Percentiles rank a stretch among this genome's conserved stretches.
phyloP scores from a whole-genome alignment of 176 grass and related monocot species.

The Juncus effusus region DNA sequence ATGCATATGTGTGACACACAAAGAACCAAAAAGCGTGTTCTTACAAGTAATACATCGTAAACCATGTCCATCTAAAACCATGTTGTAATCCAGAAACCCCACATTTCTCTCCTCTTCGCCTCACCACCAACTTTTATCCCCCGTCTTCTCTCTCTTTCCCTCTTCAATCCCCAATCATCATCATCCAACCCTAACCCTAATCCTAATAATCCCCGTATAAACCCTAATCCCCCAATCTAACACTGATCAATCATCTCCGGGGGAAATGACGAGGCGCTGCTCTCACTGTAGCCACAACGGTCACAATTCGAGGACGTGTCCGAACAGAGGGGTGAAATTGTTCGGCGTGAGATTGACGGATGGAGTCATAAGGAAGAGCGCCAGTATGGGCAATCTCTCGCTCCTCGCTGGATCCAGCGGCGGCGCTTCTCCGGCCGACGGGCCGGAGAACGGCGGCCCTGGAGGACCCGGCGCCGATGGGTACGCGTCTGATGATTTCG shows the following conservation, averaged over 20 bases:
- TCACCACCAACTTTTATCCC: constrained; percentile 13
- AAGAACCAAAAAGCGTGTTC: background rate
- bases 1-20: background rate
- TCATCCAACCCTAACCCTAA: constrained; percentile 4
- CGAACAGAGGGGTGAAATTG: constrained; percentile 88
- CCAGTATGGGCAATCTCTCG: constrained; percentile 92
- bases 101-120: background rate
- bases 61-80: constrained; percentile 17
- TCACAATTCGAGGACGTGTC: constrained; percentile 94
- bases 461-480: constrained; percentile 40
- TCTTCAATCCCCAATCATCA: background rate
- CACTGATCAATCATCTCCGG: background rate
- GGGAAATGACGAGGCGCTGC: constrained; percentile 86
- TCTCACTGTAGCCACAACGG: constrained; percentile 98
- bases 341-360: constrained; percentile 94
- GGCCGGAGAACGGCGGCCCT: constrained; percentile 30
- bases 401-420: constrained; percentile 80
- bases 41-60: background rate
- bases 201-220: background rate
- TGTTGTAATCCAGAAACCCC: constrained; percentile 6
- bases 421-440: constrained; percentile 71
- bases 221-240: background rate
- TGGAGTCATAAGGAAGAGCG: constrained; percentile 93
- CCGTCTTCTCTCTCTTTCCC: background rate
- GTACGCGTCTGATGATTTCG: constrained; percentile 92